phyloP scores from a whole-genome alignment of 495 filamentous ascomycete genomes.

The Hypomontagnella submonticulosa region DNA sequence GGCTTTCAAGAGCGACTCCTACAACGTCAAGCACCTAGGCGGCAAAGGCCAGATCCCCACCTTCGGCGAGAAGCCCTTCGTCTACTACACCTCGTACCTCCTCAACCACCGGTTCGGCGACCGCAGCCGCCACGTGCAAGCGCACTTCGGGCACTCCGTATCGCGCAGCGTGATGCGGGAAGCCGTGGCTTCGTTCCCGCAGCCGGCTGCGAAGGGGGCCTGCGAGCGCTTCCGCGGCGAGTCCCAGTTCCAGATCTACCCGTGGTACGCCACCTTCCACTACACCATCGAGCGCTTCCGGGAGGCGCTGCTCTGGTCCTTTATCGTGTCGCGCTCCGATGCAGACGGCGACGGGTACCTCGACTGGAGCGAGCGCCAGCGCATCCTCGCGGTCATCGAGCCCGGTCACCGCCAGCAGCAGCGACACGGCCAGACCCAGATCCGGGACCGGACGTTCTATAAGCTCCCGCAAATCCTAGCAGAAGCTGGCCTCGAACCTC shows the following conservation, averaged over 20 bases:
- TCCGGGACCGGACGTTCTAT: slow-evolving; percentile 52
- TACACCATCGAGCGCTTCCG: slow-evolving; percentile 58
- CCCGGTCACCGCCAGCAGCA: slow-evolving; percentile 47
- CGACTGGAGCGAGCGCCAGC: slow-evolving; percentile 51
- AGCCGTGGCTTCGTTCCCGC: slow-evolving; percentile 54
- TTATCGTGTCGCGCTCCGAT: slow-evolving; percentile 54
- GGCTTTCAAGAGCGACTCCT: slow-evolving; percentile 55
- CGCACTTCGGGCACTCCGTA: slow-evolving; percentile 56
- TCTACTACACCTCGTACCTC: slow-evolving; percentile 59
- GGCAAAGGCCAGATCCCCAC: slow-evolving; percentile 49
- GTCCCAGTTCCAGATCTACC: slow-evolving; percentile 54
- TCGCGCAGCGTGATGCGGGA: slow-evolving; percentile 53
- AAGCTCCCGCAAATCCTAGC: slow-evolving; percentile 47
- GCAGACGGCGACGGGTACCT: slow-evolving; percentile 52
- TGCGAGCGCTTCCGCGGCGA: slow-evolving; percentile 57
- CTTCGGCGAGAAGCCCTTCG: slow-evolving; percentile 58
- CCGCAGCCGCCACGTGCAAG: slow-evolving; percentile 57
- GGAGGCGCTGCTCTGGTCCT: slow-evolving; percentile 57
- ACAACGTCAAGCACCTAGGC: slow-evolving; percentile 51
- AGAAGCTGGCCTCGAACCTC: slow-evolving; percentile 52
- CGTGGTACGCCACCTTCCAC: slow-evolving; percentile 57
- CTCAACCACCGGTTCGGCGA: slow-evolving; percentile 56
- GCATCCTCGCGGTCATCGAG: slow-evolving; percentile 48
- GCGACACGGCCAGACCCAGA: slow-evolving; percentile 38
- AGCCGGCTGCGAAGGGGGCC: slow-evolving; percentile 52